Evolutionary conservation across 768 basidiomycete species (phyloP).

Genomic region (Peribolospora kevripleyi): DNA sequence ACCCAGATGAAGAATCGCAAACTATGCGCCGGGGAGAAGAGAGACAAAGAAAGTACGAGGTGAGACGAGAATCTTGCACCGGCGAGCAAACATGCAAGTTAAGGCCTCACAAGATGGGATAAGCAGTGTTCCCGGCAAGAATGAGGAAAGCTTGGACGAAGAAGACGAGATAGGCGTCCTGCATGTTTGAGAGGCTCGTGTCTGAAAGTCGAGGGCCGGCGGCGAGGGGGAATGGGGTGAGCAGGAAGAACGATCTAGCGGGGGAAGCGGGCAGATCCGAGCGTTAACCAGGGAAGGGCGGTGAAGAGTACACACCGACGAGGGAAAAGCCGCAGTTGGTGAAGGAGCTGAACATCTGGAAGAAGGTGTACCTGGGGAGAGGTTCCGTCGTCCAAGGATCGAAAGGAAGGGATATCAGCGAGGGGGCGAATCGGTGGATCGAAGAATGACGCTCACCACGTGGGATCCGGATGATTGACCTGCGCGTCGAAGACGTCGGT

Average conservation of each 20-base stretch:
- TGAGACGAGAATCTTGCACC: not conserved
- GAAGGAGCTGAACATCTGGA: conserved; percentile 65
- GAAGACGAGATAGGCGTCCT: conserved; percentile 27
- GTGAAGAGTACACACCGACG: too few species aligned
- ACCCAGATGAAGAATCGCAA: conserved; percentile 64
- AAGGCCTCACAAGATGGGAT: conserved; percentile 35
- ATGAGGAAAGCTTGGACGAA: conserved; percentile 41
- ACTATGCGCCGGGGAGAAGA: conserved; percentile 20
- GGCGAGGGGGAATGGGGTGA: too few species aligned
- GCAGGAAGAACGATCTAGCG: too few species aligned
- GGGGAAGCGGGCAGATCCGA: conserved; percentile 63
- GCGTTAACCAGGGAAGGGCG: conserved; percentile 28
- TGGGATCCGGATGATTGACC: not conserved
- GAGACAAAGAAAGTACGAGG: not conserved
- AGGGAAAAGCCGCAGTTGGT: conserved; percentile 9
- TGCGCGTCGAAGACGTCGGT: conserved; percentile 30
- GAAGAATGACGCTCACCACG: too few species aligned
- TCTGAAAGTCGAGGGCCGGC: conserved; percentile 18
- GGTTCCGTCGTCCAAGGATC: conserved; percentile 18
- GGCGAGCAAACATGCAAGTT: not conserved
- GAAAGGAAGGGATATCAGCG: too few species aligned
- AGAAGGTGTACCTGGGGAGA: conserved; percentile 64
- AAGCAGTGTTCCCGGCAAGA: conserved; percentile 77
- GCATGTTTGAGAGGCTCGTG: conserved; percentile 13
- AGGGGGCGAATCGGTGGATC: too few species aligned